phyloP scores from a whole-genome alignment of 768 basidiomycete genomes.

The Coprinellus aureogranulatus region DNA sequence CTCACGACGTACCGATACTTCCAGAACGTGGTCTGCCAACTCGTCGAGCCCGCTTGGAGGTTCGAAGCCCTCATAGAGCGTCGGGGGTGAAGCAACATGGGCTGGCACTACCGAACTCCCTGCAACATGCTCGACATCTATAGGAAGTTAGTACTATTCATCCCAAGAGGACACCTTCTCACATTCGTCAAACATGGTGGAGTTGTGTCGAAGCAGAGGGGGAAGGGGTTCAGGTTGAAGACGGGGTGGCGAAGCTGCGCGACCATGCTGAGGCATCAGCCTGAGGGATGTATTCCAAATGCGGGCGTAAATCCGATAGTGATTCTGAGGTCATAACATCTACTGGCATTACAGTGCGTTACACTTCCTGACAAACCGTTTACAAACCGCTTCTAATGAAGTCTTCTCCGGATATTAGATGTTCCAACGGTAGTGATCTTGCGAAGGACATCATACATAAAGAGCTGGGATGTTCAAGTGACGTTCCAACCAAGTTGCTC shows the following conservation, averaged over 20 bases:
- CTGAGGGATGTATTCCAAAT: background rate
- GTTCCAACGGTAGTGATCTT: too few species aligned
- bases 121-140: slow-evolving; percentile 86
- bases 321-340: too few species aligned
- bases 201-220: background rate
- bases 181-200: slow-evolving; percentile 67
- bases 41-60: slow-evolving; percentile 56
- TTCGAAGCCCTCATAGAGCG: slow-evolving; percentile 90
- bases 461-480: too few species aligned
- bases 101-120: slow-evolving; percentile 42
- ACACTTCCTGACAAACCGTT: too few species aligned
- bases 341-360: too few species aligned
- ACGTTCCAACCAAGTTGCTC: too few species aligned
- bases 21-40: slow-evolving; percentile 40
- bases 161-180: slow-evolving; percentile 23
- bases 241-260: background rate
- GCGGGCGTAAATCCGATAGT: background rate
- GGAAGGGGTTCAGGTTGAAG: background rate
- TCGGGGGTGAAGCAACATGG: slow-evolving; percentile 42
- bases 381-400: too few species aligned
- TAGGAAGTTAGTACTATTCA: slow-evolving; percentile 11
- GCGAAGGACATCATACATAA: too few species aligned
- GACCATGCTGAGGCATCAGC: background rate
- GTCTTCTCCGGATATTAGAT: too few species aligned
- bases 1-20: slow-evolving; percentile 27